These are phyloP conservation scores for Colletotrichum kahawae DNA, from an alignment of 2,329 filamentous ascomycete species.

Conservation along the genomic window DNA sequence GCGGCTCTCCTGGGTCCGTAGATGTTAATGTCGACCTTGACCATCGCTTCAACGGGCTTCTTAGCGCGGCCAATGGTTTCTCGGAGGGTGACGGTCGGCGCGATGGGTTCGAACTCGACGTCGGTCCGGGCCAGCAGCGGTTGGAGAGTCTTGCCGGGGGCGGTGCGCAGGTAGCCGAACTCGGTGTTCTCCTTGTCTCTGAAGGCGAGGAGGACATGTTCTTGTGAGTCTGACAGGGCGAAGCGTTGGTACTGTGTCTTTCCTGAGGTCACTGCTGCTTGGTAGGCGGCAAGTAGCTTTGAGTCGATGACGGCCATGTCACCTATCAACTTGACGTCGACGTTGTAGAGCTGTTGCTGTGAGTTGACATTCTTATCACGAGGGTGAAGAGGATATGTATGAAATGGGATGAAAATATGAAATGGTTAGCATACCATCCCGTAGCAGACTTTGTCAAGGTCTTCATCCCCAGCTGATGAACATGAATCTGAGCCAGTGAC, in stretches of 20 bases:
- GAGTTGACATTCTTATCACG: not conserved
- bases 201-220: constrained; percentile 27
- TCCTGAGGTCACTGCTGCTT: not conserved
- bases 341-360: constrained; percentile 26
- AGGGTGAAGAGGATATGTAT: not conserved
- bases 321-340: constrained; percentile 28
- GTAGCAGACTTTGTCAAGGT: constrained; percentile 27
- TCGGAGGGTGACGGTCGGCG: constrained; percentile 20
- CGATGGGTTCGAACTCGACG: constrained; percentile 28
- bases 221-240: constrained; percentile 17
- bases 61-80: constrained; percentile 28
- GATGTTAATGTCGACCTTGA: constrained; percentile 39
- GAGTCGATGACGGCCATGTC: constrained; percentile 25
- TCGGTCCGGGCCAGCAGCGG: constrained; percentile 11
- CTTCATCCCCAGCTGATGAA: constrained; percentile 2
- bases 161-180: constrained; percentile 28
- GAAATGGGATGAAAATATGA: not conserved
- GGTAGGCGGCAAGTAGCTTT: constrained; percentile 21
- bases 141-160: constrained; percentile 23
- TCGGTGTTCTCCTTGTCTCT: constrained; percentile 25
- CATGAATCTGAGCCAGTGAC: constrained; percentile 3
- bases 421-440: constrained; percentile 26
- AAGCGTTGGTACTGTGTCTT: constrained; percentile 23
- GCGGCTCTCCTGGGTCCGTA: constrained; percentile 34
- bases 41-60: constrained; percentile 32